Conservation (phyloP, 345 rosid species). For the Excoecaria agallocha region DNA sequence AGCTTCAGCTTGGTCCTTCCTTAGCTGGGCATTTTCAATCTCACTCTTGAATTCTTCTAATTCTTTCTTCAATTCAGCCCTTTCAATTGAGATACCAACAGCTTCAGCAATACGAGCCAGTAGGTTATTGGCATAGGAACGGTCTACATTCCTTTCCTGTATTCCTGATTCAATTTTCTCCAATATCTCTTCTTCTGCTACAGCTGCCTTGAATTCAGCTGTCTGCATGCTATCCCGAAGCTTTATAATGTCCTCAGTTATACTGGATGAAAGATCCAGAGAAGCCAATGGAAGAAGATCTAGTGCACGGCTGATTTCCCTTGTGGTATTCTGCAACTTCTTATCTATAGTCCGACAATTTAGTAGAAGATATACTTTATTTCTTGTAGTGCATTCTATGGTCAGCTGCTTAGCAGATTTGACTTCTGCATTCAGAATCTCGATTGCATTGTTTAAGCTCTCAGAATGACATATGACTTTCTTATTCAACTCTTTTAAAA, state of each 20-base stretch:
- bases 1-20: conserved; percentile 65
- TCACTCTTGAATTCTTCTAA: conserved; percentile 62
- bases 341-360: conserved; percentile 47
- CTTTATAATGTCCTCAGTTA: conserved; percentile 39
- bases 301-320: conserved; percentile 54
- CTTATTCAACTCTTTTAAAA: conserved; percentile 48
- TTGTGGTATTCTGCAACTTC: conserved; percentile 35
- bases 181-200: conserved; percentile 61
- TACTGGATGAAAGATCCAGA: conserved; percentile 45
- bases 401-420: conserved; percentile 48
- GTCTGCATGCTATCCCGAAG: conserved; percentile 47
- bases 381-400: conserved; percentile 47
- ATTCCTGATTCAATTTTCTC: conserved; percentile 63
- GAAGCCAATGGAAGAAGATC: conserved; percentile 57
- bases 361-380: conserved; percentile 61
- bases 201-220: conserved; percentile 56
- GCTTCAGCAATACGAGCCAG: conserved; percentile 55
- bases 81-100: conserved; percentile 55
- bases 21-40: conserved; percentile 53
- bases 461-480: conserved; percentile 35
- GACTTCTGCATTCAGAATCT: conserved; percentile 51
- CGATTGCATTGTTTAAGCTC: conserved; percentile 43
- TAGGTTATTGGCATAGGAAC: conserved; percentile 57
- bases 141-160: conserved; percentile 57
- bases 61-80: conserved; percentile 46